Conservation (phyloP, 257 asterid species). For the Verbena officinalis region DNA sequence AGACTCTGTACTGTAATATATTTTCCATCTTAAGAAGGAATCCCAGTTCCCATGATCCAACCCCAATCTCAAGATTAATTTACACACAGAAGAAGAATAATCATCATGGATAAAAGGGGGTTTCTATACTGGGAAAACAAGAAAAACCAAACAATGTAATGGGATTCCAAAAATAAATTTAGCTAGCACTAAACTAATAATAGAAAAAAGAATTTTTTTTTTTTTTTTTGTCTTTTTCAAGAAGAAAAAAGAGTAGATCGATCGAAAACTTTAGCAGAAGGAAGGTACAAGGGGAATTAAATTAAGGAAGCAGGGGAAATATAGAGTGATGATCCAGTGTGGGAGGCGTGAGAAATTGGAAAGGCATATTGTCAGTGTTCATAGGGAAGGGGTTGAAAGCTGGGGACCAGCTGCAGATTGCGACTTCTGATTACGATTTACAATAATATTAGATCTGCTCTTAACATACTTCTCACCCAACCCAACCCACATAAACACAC, state of each 20-base stretch:
- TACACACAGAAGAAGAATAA: not conserved
- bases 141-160: too few relatives aligned
- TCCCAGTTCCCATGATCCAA: too few relatives aligned
- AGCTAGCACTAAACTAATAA: too few relatives aligned
- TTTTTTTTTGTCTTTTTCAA: too few relatives aligned
- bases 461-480: slow-evolving; percentile 7
- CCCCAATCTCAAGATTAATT: not conserved
- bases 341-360: slow-evolving; percentile 38
- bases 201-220: too few relatives aligned
- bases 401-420: slow-evolving; percentile 47
- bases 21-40: slow-evolving; percentile 33
- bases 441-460: not conserved
- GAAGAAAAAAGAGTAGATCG: too few relatives aligned
- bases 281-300: not conserved
- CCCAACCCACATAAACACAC: slow-evolving; percentile 1
- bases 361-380: slow-evolving; percentile 38
- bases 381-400: slow-evolving; percentile 9
- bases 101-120: not conserved
- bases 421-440: slow-evolving; percentile 30
- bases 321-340: slow-evolving; percentile 12
- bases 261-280: too few relatives aligned
- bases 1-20: slow-evolving; percentile 26
- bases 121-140: not conserved
- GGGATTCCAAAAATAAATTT: too few relatives aligned
- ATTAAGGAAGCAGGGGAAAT: slow-evolving; percentile 5